Percentiles rank a stretch among this genome's conserved stretches.
Conservation (phyloP, 768 basidiomycete species). For the Termitomyces sp. region DNA sequence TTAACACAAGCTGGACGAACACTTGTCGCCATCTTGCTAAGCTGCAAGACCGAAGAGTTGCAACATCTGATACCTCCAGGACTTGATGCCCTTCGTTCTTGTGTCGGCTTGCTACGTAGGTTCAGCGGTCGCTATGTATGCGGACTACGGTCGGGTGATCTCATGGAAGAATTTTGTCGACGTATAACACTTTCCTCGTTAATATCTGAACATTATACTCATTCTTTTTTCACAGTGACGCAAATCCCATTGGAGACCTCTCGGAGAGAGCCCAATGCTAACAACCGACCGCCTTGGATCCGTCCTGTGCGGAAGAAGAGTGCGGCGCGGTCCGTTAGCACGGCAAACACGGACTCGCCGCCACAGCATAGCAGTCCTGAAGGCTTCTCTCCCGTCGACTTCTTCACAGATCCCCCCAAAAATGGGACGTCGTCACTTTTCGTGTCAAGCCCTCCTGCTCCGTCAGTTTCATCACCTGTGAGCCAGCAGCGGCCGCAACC, state of each 20-base stretch:
- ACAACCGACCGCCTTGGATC: conserved; percentile 78
- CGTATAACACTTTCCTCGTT: conserved; percentile 34
- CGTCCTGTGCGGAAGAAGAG: conserved; percentile 82
- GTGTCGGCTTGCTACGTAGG: conserved; percentile 79
- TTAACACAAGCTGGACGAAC: conserved; percentile 91
- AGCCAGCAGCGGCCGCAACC: conserved; percentile 10
- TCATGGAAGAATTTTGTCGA: conserved; percentile 95
- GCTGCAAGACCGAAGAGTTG: conserved; percentile 77
- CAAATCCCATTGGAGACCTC: conserved; percentile 81
- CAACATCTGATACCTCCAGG: conserved; percentile 76
- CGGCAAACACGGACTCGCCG: conserved; percentile 35
- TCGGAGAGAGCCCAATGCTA: conserved; percentile 40
- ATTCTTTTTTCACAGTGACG: conserved; percentile 43
- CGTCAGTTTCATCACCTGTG: conserved; percentile 1
- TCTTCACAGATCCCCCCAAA: conserved; percentile 48
- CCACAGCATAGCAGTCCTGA: conserved; percentile 58
- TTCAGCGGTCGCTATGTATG: conserved; percentile 93
- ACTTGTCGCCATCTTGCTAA: conserved; percentile 79
- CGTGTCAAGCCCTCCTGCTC: conserved; percentile 15
- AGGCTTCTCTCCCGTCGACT: conserved; percentile 59
- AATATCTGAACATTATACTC: conserved; percentile 3
- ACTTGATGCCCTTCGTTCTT: conserved; percentile 81
- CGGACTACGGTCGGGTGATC: conserved; percentile 83
- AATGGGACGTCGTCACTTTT: conserved; percentile 15
- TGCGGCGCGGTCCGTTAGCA: conserved; percentile 32